Percentiles rank a stretch among this genome's conserved stretches.
Evolutionary conservation across 164 flowering plant species (phyloP).

Genomic region (Nymphaea colorata): DNA sequence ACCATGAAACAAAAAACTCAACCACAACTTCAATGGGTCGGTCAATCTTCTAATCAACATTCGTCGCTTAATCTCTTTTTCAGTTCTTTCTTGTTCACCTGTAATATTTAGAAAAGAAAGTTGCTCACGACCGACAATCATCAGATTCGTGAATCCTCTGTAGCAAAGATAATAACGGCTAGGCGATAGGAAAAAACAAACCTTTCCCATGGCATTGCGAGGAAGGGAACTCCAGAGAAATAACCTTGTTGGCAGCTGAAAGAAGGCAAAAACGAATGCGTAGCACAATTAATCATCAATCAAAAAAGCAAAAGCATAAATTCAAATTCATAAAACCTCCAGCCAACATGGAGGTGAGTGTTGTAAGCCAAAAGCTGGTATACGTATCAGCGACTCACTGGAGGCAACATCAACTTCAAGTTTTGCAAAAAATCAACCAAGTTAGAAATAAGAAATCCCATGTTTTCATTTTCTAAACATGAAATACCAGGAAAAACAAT

Average conservation of each 20-base stretch:
- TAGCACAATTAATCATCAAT: no score
- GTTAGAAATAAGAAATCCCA: no score
- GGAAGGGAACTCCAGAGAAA: conserved; percentile 76
- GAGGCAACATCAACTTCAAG: background rate
- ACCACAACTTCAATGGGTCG: no score
- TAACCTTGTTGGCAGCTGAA: conserved; percentile 72
- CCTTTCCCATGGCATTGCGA: conserved; percentile 99
- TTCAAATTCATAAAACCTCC: background rate
- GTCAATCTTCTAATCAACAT: no score
- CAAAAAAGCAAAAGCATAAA: background rate
- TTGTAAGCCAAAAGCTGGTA: background rate
- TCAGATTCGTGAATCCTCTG: background rate
- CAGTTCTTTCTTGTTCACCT: conserved; percentile 60
- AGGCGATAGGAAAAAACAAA: conserved; percentile 9
- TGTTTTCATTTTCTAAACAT: no score
- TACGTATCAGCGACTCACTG: background rate
- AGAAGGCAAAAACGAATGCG: background rate
- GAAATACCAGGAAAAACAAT: no score
- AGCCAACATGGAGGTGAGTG: background rate
- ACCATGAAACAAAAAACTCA: no score
- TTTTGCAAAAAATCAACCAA: background rate
- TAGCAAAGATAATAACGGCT: background rate
- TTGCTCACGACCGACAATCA: no score
- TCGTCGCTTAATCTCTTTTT: conserved; percentile 10
- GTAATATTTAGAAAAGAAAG: conserved; percentile 6